Evolutionary conservation across 306 rosid genomes (phyloP).

Genomic region (Lithocarpus polystachyus): DNA sequence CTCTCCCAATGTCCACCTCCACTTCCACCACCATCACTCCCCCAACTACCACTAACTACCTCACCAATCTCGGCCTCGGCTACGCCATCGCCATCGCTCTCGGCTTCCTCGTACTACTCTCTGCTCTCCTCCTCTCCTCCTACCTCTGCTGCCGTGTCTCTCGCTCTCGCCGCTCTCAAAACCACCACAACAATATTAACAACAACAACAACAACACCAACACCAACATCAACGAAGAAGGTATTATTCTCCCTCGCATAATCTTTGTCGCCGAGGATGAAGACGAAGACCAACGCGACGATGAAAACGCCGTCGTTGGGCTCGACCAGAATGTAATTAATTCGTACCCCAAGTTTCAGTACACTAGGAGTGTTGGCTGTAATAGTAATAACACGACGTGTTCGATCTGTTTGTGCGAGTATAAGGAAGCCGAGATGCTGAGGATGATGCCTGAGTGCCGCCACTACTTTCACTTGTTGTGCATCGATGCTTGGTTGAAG

Average conservation of each 20-base stretch:
- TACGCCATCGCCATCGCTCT: conserved; percentile 82
- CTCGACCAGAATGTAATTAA: conserved; percentile 63
- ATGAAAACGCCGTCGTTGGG: conserved; percentile 40
- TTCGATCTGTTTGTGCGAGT: conserved; percentile 85
- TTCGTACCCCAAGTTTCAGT: conserved; percentile 73
- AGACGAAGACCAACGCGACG: conserved; percentile 25
- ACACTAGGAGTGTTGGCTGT: conserved; percentile 17
- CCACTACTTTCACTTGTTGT: conserved; percentile 72
- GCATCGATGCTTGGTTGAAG: conserved; percentile 87
- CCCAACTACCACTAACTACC: conserved; percentile 23
- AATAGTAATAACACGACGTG: conserved; percentile 33
- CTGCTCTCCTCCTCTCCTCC: conserved; percentile 52
- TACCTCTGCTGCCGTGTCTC: conserved; percentile 46
- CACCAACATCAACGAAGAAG: conserved; percentile 27
- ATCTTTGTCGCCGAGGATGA: conserved; percentile 81
- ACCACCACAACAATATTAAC: neutral
- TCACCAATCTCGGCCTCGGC: conserved; percentile 61
- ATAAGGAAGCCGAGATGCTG: conserved; percentile 76
- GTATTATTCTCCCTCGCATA: conserved; percentile 66
- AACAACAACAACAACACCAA: neutral
- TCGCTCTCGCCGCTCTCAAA: conserved; percentile 29
- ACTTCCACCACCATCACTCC: conserved; percentile 4
- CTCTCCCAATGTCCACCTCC: conserved; percentile 18
- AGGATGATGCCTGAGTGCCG: conserved; percentile 98
- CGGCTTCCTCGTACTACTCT: conserved; percentile 54